Base-by-base conservation (phyloP, 306 rosid species). In the Pyrus betulifolia region DNA sequence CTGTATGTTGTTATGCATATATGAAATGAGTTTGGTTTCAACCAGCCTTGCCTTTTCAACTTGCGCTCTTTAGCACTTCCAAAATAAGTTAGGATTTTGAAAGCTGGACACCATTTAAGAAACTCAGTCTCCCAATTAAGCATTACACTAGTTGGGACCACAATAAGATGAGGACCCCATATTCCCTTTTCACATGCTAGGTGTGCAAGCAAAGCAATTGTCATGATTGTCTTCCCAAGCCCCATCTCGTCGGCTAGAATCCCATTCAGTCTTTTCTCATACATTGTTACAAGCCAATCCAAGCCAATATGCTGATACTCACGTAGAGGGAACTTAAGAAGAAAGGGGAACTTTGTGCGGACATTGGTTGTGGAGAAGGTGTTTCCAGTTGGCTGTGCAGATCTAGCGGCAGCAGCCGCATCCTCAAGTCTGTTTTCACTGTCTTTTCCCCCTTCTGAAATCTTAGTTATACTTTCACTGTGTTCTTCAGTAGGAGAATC, bases 271-370 rank as follows among this genome's bases (percentile, higher is more conserved):
- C 95, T 86, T 80, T 95, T 95, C 74, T 95, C 99, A 86, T 95
- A 95, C 99, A 95, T 92, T 0, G 99, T 92, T 57, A 95, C 99
- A 45, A 95, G 99, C 99, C 99, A 95, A 86, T 95, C 99, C 91
- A 92, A 89, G 55, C 99, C 99, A 86, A 95, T 92, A 82, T 95
- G 99, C 72, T 95, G 99, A 82, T 92, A 95, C 86, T 95, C 99
- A 35, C 99, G 99, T 69, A 92, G 90, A 81, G 99, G 84, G 79
- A 85, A 88, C 90, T 92, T 95, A 25, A 95, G 87, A 40, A 95
- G 93, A 82, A 95, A 95, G 61, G 99, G 99, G 78, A 88, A 88
- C 83, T 95, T 95, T 57, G 99, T 95, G 22, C 99, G 96, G 70
- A 92, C 99, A 79, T 92, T 84, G 67, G 99, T 95, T 67, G 99